Evolutionary conservation across 1,284 basidiomycete species (phyloP).

Genomic region (Ustilago tritici): DNA sequence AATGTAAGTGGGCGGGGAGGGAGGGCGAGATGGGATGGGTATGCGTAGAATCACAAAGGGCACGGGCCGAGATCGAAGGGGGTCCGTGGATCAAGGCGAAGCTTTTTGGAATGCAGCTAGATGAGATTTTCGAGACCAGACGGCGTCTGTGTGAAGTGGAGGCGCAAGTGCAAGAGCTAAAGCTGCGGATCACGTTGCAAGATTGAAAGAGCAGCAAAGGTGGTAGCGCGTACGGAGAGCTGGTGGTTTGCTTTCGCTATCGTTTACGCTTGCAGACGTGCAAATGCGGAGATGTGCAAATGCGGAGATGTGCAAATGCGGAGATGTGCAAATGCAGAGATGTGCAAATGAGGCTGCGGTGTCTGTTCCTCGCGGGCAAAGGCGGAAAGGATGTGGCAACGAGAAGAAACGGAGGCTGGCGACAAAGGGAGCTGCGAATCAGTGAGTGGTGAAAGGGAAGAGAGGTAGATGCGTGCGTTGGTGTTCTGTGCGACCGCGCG

Average conservation of each 20-base stretch:
- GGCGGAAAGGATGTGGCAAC: neutral
- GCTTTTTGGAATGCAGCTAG: neutral
- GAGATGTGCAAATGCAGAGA: neutral
- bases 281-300: too few species aligned
- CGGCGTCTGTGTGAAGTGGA: neutral
- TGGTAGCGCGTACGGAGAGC: neutral
- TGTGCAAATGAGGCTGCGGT: neutral
- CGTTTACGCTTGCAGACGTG: too few species aligned
- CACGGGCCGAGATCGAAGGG: conserved; percentile 5
- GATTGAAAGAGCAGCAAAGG: neutral
- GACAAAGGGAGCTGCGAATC: neutral
- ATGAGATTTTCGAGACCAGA: neutral
- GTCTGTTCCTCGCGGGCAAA: neutral
- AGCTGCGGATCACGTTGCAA: neutral
- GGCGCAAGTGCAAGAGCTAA: neutral
- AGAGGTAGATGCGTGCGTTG: neutral
- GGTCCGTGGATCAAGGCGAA: neutral
- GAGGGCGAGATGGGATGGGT: neutral
- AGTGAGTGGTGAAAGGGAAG: neutral
- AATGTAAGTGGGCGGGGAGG: neutral
- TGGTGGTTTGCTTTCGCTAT: too few species aligned
- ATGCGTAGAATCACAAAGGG: neutral
- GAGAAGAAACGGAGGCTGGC: neutral
- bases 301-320: neutral
- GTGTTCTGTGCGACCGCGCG: conserved; percentile 2